Evolutionary conservation across 1,284 basidiomycete genomes (phyloP).

Genomic region (Puccinia polysora): DNA sequence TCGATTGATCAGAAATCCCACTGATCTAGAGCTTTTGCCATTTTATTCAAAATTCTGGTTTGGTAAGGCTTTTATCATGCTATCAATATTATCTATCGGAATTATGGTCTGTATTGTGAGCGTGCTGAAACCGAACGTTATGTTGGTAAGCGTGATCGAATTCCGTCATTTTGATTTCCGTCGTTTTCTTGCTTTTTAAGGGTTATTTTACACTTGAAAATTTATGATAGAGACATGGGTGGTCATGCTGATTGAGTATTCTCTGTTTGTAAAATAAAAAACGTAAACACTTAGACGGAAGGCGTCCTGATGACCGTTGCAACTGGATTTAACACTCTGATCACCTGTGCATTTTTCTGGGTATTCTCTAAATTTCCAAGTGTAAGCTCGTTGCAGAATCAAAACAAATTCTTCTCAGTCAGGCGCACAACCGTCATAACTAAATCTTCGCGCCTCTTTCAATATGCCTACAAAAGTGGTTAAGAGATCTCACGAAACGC

Average conservation of each 20-base stretch:
- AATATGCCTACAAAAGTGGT: slow-evolving; percentile 1
- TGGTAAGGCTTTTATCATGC: background rate
- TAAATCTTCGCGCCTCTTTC: background rate
- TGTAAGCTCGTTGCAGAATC: too few species aligned
- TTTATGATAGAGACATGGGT: too few species aligned
- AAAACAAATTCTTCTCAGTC: too few species aligned
- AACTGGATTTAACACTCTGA: background rate
- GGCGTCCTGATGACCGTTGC: slow-evolving; percentile 6
- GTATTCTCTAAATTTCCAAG: slow-evolving; percentile 11
- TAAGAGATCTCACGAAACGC: slow-evolving; percentile 3
- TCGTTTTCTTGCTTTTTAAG: too few species aligned
- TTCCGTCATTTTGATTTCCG: background rate
- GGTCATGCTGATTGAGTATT: background rate
- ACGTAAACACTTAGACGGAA: background rate
- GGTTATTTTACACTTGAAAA: too few species aligned
- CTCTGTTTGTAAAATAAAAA: background rate
- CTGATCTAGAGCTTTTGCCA: background rate
- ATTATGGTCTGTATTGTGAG: slow-evolving; percentile 3
- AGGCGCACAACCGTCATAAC: background rate
- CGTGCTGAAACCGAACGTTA: background rate
- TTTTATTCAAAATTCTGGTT: background rate
- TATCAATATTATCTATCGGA: background rate
- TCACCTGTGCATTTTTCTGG: slow-evolving; percentile 25
- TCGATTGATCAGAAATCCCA: background rate
- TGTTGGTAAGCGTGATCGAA: slow-evolving; percentile 9